A percentile compares a stretch with the other conserved stretches of the same genome.
These are phyloP conservation scores for Prunus dulcis DNA, from an alignment of 306 rosid species.

Conservation along the genomic window DNA sequence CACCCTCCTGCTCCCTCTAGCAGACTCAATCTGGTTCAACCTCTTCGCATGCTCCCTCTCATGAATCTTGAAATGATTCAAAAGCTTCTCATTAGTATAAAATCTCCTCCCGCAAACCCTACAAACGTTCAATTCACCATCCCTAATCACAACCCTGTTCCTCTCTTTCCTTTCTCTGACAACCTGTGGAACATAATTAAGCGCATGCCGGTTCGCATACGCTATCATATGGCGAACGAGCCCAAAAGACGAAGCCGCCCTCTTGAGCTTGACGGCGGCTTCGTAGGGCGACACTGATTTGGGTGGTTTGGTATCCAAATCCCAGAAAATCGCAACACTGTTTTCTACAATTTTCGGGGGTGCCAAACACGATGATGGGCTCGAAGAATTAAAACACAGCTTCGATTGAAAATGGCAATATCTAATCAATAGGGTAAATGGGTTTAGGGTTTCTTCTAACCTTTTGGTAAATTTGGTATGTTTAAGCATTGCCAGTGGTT, in stretches of 20 bases:
- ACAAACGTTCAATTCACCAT: slow-evolving; percentile 52
- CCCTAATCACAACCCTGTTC: slow-evolving; percentile 53
- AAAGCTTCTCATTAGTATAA: slow-evolving; percentile 57
- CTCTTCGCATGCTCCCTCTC: slow-evolving; percentile 69
- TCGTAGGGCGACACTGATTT: slow-evolving; percentile 60
- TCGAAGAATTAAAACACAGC: slow-evolving; percentile 2
- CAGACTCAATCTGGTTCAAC: slow-evolving; percentile 68
- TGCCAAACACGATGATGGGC: slow-evolving; percentile 9
- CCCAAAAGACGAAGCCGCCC: slow-evolving; percentile 66
- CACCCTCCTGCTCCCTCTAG: slow-evolving; percentile 66
- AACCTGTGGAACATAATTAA: slow-evolving; percentile 47
- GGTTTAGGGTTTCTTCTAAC: neutral
- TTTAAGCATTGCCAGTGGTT: slow-evolving; percentile 21
- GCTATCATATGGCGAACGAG: slow-evolving; percentile 63
- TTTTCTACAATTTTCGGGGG: slow-evolving; percentile 20
- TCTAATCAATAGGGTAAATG: slow-evolving; percentile 15
- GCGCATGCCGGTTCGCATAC: slow-evolving; percentile 57
- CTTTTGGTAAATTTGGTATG: slow-evolving; percentile 31
- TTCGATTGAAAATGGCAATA: slow-evolving; percentile 29
- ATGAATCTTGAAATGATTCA: slow-evolving; percentile 77
- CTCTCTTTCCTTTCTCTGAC: slow-evolving; percentile 53
- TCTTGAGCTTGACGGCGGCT: slow-evolving; percentile 67
- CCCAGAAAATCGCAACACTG: slow-evolving; percentile 81
- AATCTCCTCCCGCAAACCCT: slow-evolving; percentile 78
- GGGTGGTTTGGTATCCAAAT: slow-evolving; percentile 79